Base-by-base conservation (phyloP, 1,284 basidiomycete genomes). In the Chalciporus sp. region DNA sequence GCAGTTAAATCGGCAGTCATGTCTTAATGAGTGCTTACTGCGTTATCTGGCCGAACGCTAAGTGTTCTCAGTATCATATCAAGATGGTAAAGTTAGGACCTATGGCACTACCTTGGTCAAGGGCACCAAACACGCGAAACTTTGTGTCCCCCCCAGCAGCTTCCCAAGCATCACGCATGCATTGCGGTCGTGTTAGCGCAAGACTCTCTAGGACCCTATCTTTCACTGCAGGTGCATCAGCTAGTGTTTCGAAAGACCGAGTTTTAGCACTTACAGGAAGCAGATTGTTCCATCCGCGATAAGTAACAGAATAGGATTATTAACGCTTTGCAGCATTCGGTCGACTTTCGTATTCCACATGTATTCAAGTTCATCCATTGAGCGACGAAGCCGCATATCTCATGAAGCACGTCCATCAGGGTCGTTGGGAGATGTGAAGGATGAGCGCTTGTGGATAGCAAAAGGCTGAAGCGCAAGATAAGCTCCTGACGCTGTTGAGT, bases 171-270 rank as follows among this genome's bases (percentile, higher is more conserved):
- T 65, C 53, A 19, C 56, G 49, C 8, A 39, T 37, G 51, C 52
- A 67, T 29, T 55, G 45, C 16, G 27, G 47, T 12, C 20, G 47
- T 47, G 65, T 58, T 11, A 52, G 56, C 19, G 62, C 60, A 16
- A 78, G 55, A 4, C 56, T 69, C 59, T 79, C 77, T 12, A 83
- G 54, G 19, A 81, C 63, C 2, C 71, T 47, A 29, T 76, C 75
- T 49, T 71, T 76, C 31, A 73, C 82, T 83, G 51, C 26, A 23
- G 23, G 9, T 48, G 46, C 40, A 51, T 44, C 39, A 35, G 42
- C 26, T 29, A 31, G n/a, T 1, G 27, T 46, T 29, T n/a, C 6
- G 11, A 20, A 53, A 45, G 23, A 27, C 17, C 10, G 26, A 43
- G 19, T 19, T 29, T 1, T 20, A 42, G 26, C n/a, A 60, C 69